These are phyloP conservation scores for Leptographium radiaticola DNA, from an alignment of 2,329 filamentous ascomycete species.

Conservation along the genomic window DNA sequence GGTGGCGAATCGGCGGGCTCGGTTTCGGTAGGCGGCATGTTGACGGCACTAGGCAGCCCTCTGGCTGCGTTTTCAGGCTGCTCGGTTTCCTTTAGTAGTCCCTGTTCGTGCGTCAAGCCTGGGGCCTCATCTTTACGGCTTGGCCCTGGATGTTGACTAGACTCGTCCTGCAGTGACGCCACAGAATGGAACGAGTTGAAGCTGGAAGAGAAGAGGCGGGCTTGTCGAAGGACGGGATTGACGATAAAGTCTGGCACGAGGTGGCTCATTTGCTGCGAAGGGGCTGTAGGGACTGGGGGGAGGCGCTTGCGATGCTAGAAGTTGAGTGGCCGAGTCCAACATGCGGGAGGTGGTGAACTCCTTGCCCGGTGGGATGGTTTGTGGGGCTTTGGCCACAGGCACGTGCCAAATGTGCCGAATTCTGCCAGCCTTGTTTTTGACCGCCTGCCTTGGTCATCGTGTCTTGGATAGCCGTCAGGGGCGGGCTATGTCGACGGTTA, in stretches of 20 bases:
- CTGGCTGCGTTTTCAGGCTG: not conserved
- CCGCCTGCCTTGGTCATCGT: not conserved
- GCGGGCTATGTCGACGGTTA: too few relatives aligned
- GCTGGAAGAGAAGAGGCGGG: conserved; percentile 43
- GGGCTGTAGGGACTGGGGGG: not conserved
- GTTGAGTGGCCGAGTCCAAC: not conserved
- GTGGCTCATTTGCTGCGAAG: conserved; percentile 36
- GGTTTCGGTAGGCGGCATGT: not conserved
- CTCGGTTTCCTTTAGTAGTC: not conserved
- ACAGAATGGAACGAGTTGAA: conserved; percentile 21
- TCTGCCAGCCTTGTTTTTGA: not conserved
- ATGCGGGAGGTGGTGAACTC: not conserved
- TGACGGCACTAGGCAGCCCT: not conserved
- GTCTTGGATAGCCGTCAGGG: not conserved
- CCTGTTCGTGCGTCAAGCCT: conserved; percentile 9
- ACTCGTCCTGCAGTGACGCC: conserved; percentile 17
- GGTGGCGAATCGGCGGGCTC: not conserved
- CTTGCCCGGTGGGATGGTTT: not conserved
- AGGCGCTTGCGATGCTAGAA: not conserved
- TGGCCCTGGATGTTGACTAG: conserved; percentile 3
- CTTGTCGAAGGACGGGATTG: conserved; percentile 53
- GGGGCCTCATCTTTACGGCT: conserved; percentile 10
- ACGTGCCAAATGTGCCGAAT: not conserved
- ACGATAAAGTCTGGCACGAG: conserved; percentile 53
- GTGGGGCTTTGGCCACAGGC: not conserved